Evolutionary conservation across 495 filamentous ascomycete genomes (phyloP).

Genomic region (Hypoxylon trugodes): DNA sequence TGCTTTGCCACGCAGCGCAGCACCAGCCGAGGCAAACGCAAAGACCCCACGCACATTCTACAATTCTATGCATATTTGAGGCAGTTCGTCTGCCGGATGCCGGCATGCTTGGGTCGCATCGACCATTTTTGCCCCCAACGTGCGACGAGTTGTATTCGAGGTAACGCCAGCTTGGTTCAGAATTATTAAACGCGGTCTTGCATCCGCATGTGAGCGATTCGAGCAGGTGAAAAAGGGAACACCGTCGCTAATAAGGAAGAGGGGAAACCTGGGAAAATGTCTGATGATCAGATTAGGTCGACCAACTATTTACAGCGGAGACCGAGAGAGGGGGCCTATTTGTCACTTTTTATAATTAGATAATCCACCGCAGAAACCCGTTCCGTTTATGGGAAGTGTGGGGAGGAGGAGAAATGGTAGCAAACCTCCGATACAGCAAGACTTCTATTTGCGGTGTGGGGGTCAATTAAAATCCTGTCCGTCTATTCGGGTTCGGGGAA

Average conservation of each 20-base stretch:
- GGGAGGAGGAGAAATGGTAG: slow-evolving; percentile 21
- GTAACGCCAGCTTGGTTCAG: slow-evolving; percentile 11
- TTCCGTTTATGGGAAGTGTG: slow-evolving; percentile 2
- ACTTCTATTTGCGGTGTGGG: slow-evolving; percentile 16
- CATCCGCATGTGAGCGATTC: slow-evolving; percentile 12
- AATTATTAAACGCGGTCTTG: slow-evolving; percentile 12
- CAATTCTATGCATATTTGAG: slow-evolving; percentile 25
- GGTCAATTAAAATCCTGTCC: slow-evolving; percentile 26
- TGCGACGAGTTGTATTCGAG: slow-evolving; percentile 9
- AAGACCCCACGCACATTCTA: slow-evolving; percentile 32
- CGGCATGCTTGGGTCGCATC: slow-evolving; percentile 31
- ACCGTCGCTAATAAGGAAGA: too few species aligned
- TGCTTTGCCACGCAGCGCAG: slow-evolving; percentile 17
- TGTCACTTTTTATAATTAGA: slow-evolving; percentile 30
- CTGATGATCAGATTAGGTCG: not conserved
- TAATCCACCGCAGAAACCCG: slow-evolving; percentile 13
- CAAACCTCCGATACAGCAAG: slow-evolving; percentile 11
- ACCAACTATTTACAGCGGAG: too few species aligned
- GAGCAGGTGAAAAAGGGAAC: slow-evolving; percentile 10
- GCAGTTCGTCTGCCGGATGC: slow-evolving; percentile 33
- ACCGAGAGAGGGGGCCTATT: too few species aligned
- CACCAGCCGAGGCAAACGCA: slow-evolving; percentile 24
- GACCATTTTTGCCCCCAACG: slow-evolving; percentile 12
- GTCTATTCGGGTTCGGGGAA: slow-evolving; percentile 25
- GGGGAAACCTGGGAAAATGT: not conserved